Evolutionary conservation across 1,139 yeast genomes (phyloP).

Genomic region (Magnusiomyces fungicola): DNA sequence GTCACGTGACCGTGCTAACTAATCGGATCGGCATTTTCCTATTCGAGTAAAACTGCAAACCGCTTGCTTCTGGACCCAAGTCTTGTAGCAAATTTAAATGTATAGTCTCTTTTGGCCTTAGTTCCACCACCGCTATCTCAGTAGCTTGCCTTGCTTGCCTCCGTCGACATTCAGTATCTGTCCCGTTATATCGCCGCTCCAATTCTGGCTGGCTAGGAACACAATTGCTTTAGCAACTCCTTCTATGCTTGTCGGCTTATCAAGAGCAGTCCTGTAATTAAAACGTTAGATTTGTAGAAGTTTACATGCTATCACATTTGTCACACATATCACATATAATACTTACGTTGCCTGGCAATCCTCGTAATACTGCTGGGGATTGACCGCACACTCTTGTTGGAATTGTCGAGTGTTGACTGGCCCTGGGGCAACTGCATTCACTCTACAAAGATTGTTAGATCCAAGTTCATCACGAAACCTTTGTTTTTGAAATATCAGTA

Average conservation of each 20-base stretch:
- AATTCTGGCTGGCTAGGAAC: slow-evolving; percentile 15
- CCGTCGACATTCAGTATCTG: slow-evolving; percentile 14
- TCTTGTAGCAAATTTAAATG: too few relatives aligned
- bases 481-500: too few relatives aligned
- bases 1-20: too few relatives aligned
- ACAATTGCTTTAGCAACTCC: slow-evolving; percentile 14
- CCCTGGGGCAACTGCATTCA: slow-evolving; percentile 16
- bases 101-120: too few relatives aligned
- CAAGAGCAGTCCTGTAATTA: slow-evolving; percentile 9
- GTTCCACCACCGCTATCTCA: too few relatives aligned
- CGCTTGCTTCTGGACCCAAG: too few relatives aligned
- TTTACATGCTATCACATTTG: neutral
- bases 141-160: slow-evolving; percentile 16
- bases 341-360: slow-evolving; percentile 14
- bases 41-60: too few relatives aligned
- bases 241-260: slow-evolving; percentile 11
- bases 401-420: slow-evolving; percentile 16
- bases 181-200: slow-evolving; percentile 16
- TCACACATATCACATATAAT: too few relatives aligned
- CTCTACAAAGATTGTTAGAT: slow-evolving; percentile 7
- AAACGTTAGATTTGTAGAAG: neutral
- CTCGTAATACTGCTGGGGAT: slow-evolving; percentile 12
- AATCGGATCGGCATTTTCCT: too few relatives aligned
- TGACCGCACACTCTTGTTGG: slow-evolving; percentile 8
- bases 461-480: too few relatives aligned